Evolutionary conservation across 2,329 filamentous ascomycete genomes (phyloP).

Genomic region (Ophiocordyceps sinensis): DNA sequence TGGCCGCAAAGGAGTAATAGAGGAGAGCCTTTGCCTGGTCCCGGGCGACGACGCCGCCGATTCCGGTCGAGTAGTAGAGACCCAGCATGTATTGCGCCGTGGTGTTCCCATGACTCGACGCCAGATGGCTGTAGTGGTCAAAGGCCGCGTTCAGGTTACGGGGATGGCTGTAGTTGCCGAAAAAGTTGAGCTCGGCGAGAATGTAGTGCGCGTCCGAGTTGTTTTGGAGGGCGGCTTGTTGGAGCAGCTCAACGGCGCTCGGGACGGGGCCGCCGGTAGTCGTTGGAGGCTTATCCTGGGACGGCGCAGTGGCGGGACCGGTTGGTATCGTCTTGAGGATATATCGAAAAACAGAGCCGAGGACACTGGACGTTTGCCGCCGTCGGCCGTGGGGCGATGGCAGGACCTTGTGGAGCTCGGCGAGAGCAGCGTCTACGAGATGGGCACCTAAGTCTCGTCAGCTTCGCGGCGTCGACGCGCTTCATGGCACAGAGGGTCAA

Average conservation of each 20-base stretch:
- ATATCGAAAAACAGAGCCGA: constrained; percentile 27
- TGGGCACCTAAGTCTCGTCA: constrained; percentile 27
- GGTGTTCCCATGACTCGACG: constrained; percentile 64
- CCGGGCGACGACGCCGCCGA: constrained; percentile 64
- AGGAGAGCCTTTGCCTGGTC: constrained; percentile 86
- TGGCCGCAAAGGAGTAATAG: constrained; percentile 88
- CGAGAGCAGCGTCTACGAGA: constrained; percentile 35
- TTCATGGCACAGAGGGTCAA: constrained; percentile 4
- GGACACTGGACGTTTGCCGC: constrained; percentile 28
- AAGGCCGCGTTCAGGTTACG: constrained; percentile 70
- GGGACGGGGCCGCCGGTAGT: constrained; percentile 27
- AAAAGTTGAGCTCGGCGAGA: constrained; percentile 90
- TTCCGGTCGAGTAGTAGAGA: constrained; percentile 87
- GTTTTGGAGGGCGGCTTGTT: constrained; percentile 36
- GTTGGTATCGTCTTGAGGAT: constrained; percentile 34
- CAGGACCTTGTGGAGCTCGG: constrained; percentile 34
- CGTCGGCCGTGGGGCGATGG: constrained; percentile 27
- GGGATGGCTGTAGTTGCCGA: constrained; percentile 83
- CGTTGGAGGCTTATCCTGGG: constrained; percentile 18
- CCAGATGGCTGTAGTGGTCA: constrained; percentile 64
- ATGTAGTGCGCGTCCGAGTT: constrained; percentile 79
- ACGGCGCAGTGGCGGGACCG: constrained; percentile 31
- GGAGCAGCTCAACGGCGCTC: constrained; percentile 36
- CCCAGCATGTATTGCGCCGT: constrained; percentile 94
- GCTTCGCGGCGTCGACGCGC: neutral